Evolutionary conservation across 108 stramenopile species (phyloP), one percentile per base, ranked within the genome.

Genomic region (Chaetoceros muelleri): DNA sequence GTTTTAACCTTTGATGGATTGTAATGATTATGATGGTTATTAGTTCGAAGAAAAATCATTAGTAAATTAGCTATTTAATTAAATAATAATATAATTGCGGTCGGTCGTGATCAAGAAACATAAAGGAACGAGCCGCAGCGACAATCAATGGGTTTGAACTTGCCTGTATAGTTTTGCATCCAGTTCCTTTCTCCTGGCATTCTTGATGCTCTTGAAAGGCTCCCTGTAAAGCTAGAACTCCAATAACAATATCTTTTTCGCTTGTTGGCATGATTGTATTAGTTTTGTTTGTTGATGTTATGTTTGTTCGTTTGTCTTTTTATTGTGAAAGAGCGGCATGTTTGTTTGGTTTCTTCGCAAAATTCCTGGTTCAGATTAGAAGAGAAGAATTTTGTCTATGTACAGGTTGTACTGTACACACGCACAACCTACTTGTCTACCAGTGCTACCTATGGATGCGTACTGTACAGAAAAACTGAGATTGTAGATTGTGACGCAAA

Each of bases 181-280:
- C 85, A 27, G 81, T 84, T 2, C 83, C 67, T 31, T 27, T 44
- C 26, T 84, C 71, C 22, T 96, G 52, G 48, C 69, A 68, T 44
- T 68, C 60, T 64, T 91, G 80, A 69, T 98, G 97, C 75, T 98
- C 95, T 70, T 81, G 85, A 65, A 98, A 96, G 27, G 96, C 95
- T 10, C 97, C 97, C 67, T 96, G 95, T 25, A 97, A 75, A 30
- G 94, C 87, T 20, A 95, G 71, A 30, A 95, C 90, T 55, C 96
- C 96, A 55, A 95, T 81, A 25, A 82, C 60, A 30, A 73, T 66
- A 45, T 61, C 26, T 28, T 61, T 21, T 17, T 25, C 53, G 28
- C 31, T 53, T 24, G 47, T 21, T 13, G 53, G 10, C 19, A 21
- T 31, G 58, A 17, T 48, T 29, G 47, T 57, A 28, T 29, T 57